These are phyloP conservation scores for Sclerotinia borealis DNA, from an alignment of 2,329 filamentous ascomycete species.

Conservation along the genomic window DNA sequence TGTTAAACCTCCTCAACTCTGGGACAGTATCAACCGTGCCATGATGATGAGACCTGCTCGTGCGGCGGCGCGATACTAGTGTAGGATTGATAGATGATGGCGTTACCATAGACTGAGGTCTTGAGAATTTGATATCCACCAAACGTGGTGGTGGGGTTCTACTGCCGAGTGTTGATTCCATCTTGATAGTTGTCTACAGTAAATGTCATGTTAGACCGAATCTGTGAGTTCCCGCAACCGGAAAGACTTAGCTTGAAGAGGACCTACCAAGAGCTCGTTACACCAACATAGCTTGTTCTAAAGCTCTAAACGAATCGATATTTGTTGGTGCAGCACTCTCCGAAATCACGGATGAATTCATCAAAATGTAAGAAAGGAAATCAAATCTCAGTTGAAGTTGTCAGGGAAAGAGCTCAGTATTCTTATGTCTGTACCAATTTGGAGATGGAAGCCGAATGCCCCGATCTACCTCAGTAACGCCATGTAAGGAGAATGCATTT, in stretches of 20 bases:
- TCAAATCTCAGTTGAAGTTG: neutral
- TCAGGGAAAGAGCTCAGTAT: neutral
- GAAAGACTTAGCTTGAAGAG: neutral
- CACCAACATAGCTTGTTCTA: neutral
- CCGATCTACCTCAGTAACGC: neutral
- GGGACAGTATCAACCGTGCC: conserved; percentile 4
- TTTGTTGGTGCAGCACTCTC: too few species aligned
- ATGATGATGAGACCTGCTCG: conserved; percentile 1
- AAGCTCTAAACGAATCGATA: neutral
- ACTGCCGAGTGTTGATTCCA: neutral
- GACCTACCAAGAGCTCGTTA: neutral
- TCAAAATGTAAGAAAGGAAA: neutral
- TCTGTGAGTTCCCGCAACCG: neutral
- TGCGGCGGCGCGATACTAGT: conserved; percentile 4
- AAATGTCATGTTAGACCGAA: neutral
- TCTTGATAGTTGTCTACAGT: neutral
- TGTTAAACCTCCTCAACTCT: conserved; percentile 1
- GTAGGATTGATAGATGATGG: conserved; percentile 1
- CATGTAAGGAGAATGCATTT: neutral
- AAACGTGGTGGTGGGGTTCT: neutral
- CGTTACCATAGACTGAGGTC: neutral
- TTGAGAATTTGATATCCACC: neutral
- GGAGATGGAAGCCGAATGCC: neutral
- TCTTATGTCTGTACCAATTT: neutral
- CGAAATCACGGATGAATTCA: too few species aligned